A percentile compares a stretch with the other conserved stretches of the same genome.
phyloP scores from a whole-genome alignment of 805 yeast genomes.

The Metschnikowia aberdeeniae region DNA sequence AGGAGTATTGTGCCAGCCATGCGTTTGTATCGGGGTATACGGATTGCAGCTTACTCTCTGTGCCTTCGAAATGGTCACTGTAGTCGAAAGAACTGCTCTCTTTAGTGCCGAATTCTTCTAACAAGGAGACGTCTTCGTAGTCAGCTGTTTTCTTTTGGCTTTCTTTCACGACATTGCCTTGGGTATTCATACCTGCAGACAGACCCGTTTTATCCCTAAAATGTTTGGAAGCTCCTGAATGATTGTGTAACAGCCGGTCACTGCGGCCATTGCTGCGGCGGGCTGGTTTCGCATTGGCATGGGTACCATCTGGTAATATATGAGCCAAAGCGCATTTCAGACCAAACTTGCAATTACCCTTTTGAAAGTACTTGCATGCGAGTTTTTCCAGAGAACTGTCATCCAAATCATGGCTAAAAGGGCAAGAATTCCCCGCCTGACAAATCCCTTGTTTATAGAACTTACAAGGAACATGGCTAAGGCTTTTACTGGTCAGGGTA shows the following conservation, averaged over 20 bases:
- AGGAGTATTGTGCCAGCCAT: conserved; percentile 1
- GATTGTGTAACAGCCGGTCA: conserved; percentile 1
- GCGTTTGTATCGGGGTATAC: background rate
- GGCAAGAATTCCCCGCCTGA: conserved; percentile 91
- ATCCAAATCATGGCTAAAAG: conserved; percentile 77
- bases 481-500: conserved; percentile 37
- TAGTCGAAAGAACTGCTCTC: background rate
- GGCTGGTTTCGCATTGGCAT: conserved; percentile 50
- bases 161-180: background rate
- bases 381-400: conserved; percentile 47
- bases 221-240: background rate
- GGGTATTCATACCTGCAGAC: background rate
- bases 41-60: background rate
- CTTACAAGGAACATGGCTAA: conserved; percentile 95
- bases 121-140: background rate
- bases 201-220: background rate
- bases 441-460: conserved; percentile 89
- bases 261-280: conserved; percentile 9
- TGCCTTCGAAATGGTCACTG: background rate
- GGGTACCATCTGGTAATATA: conserved; percentile 81
- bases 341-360: conserved; percentile 97
- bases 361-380: conserved; percentile 90
- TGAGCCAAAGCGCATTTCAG: conserved; percentile 92
- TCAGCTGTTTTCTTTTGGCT: background rate
- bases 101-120: background rate